phyloP scores from a whole-genome alignment of 2,329 filamentous ascomycete species.

The Paraphaeosphaeria sporulosa region DNA sequence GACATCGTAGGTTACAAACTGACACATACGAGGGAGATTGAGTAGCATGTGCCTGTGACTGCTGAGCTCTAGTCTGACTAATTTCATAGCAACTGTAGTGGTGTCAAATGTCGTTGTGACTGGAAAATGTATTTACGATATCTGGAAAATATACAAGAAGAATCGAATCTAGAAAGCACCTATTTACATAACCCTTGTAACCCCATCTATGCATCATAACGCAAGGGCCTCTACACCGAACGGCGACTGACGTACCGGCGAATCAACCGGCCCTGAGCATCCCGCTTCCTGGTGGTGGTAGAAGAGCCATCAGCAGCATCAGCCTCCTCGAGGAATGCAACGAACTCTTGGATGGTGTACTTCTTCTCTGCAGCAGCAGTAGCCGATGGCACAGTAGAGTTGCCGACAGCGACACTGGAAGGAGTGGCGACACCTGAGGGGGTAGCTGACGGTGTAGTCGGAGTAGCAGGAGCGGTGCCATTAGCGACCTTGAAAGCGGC shows the following conservation, averaged over 20 bases:
- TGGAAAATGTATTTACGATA: constrained; percentile 17
- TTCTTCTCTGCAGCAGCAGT: constrained; percentile 1
- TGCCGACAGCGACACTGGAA: background rate
- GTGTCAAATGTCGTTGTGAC: background rate
- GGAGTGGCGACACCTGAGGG: too few species aligned
- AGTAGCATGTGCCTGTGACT: too few species aligned
- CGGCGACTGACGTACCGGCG: background rate
- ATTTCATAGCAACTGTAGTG: too few species aligned
- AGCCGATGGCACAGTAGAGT: too few species aligned
- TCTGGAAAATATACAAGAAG: constrained; percentile 21
- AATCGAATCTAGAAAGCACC: constrained; percentile 13
- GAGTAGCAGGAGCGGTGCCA: background rate
- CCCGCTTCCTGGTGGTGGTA: constrained; percentile 2
- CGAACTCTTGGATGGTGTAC: constrained; percentile 6
- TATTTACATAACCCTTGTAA: background rate
- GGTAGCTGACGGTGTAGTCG: background rate
- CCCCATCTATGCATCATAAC: background rate
- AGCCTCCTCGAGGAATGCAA: constrained; percentile 7
- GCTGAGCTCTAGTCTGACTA: too few species aligned
- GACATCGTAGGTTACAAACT: too few species aligned
- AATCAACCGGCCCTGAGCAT: background rate
- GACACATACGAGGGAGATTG: too few species aligned
- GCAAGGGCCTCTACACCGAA: background rate
- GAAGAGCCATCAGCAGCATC: constrained; percentile 2
- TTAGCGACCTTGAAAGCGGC: constrained; percentile 26